Conservation (phyloP, 306 rosid species). For the Lupinus albus region DNA sequence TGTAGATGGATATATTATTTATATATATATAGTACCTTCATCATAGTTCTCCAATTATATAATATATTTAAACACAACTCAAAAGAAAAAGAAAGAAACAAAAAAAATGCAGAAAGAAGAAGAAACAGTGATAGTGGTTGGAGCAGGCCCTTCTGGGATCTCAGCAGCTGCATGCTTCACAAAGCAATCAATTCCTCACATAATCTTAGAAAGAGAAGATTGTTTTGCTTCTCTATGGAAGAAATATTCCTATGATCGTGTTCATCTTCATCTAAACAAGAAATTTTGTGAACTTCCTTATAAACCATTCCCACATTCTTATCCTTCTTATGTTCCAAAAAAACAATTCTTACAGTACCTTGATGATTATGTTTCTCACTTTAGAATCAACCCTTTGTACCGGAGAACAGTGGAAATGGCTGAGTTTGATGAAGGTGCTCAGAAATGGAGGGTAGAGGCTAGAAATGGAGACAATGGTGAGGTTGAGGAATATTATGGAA, state of each 20-base stretch:
- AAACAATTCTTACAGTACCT: constrained; percentile 51
- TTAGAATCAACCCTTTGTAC: constrained; percentile 55
- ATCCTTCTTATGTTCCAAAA: constrained; percentile 54
- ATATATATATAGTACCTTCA: background rate
- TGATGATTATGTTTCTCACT: constrained; percentile 59
- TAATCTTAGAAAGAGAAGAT: constrained; percentile 64
- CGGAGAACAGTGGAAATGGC: constrained; percentile 51
- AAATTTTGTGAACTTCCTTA: constrained; percentile 64
- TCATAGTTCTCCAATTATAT: background rate
- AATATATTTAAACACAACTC: background rate
- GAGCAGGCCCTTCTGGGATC: constrained; percentile 77
- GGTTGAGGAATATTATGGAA: constrained; percentile 49
- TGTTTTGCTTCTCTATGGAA: constrained; percentile 68
- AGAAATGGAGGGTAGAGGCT: constrained; percentile 58
- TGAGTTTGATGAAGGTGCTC: constrained; percentile 18
- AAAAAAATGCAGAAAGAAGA: constrained; percentile 40
- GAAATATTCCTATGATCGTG: constrained; percentile 75
- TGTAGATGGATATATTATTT: background rate
- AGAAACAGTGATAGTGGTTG: constrained; percentile 55
- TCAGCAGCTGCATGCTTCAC: constrained; percentile 56
- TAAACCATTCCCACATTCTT: constrained; percentile 51
- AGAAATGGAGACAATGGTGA: constrained; percentile 17
- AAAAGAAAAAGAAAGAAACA: background rate
- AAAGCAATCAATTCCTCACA: constrained; percentile 47
- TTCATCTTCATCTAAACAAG: constrained; percentile 68